Conservation (phyloP, 2,329 filamentous ascomycete species). For the Exophiala phaeomuriformis region DNA sequence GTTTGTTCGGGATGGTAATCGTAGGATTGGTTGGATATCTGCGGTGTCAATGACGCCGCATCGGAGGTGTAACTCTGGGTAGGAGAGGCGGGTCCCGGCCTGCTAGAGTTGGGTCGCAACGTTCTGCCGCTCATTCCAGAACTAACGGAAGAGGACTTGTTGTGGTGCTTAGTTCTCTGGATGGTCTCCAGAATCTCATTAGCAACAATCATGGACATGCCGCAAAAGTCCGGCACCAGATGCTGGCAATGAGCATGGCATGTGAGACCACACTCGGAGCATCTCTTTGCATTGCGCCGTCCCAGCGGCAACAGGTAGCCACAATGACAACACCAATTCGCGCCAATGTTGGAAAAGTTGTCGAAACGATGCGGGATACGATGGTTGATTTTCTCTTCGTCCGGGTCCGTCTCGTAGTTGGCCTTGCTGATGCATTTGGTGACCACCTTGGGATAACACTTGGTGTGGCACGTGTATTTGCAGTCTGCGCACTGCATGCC, state of each 20-base stretch:
- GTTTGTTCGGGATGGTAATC: slow-evolving; percentile 31
- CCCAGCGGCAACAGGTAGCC: slow-evolving; percentile 93
- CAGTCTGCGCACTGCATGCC: slow-evolving; percentile 99
- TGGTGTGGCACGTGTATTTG: slow-evolving; percentile 98
- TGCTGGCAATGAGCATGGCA: slow-evolving; percentile 88
- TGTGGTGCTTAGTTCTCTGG: slow-evolving; percentile 68
- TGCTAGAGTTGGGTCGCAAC: slow-evolving; percentile 49
- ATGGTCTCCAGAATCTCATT: slow-evolving; percentile 89
- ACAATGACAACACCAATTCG: slow-evolving; percentile 99
- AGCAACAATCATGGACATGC: slow-evolving; percentile 96
- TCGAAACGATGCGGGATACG: slow-evolving; percentile 96
- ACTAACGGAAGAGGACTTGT: slow-evolving; percentile 46
- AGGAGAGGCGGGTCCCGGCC: slow-evolving; percentile 36
- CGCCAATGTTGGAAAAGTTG: slow-evolving; percentile 93
- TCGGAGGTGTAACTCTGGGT: slow-evolving; percentile 24
- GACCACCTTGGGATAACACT: slow-evolving; percentile 92
- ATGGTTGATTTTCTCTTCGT: slow-evolving; percentile 99
- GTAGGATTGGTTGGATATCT: slow-evolving; percentile 32
- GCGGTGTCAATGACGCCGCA: slow-evolving; percentile 30
- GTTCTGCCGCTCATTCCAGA: slow-evolving; percentile 58
- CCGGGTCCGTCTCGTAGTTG: slow-evolving; percentile 94
- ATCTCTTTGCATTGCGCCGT: slow-evolving; percentile 90
- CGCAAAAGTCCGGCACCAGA: slow-evolving; percentile 95
- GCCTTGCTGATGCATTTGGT: slow-evolving; percentile 99
- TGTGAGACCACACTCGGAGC: slow-evolving; percentile 82